Evolutionary conservation across 306 rosid genomes (phyloP).

Genomic region (Hippophae gyantsensis): DNA sequence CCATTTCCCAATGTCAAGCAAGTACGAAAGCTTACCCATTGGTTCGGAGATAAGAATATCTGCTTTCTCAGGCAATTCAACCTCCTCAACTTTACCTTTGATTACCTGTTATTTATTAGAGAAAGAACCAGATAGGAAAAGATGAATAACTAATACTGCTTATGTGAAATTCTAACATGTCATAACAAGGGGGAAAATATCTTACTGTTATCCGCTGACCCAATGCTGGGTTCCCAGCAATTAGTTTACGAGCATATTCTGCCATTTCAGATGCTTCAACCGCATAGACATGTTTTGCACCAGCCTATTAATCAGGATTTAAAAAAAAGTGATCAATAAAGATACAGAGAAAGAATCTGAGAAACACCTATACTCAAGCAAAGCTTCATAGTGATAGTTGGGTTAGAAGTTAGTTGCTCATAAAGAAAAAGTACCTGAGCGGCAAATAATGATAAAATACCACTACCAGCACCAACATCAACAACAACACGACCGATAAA

Average conservation of each 20-base stretch:
- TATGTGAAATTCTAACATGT: neutral
- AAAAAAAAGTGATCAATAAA: neutral
- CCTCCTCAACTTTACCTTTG: constrained; percentile 89
- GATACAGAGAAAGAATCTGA: neutral
- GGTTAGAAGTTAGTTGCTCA: neutral
- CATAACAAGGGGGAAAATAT: constrained; percentile 3
- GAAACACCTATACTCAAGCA: constrained; percentile 2
- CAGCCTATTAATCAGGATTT: constrained; percentile 46
- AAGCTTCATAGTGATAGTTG: neutral
- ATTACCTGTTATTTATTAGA: constrained; percentile 39
- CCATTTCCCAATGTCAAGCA: neutral
- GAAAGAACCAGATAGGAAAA: neutral
- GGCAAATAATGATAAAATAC: constrained; percentile 91
- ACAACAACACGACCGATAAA: constrained; percentile 80
- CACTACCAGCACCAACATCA: constrained; percentile 99
- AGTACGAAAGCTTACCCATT: constrained; percentile 55
- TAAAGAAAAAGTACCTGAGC: constrained; percentile 63
- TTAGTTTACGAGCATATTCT: constrained; percentile 74
- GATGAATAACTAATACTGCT: too few species aligned
- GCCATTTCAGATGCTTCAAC: constrained; percentile 99
- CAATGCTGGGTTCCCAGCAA: constrained; percentile 74
- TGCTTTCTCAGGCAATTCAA: constrained; percentile 87
- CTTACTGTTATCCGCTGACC: constrained; percentile 84
- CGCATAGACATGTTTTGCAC: constrained; percentile 96
- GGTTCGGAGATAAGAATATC: constrained; percentile 97